Evolutionary conservation across 192 early-diverging fungal species (phyloP).

Genomic region (Coemansia sp.): DNA sequence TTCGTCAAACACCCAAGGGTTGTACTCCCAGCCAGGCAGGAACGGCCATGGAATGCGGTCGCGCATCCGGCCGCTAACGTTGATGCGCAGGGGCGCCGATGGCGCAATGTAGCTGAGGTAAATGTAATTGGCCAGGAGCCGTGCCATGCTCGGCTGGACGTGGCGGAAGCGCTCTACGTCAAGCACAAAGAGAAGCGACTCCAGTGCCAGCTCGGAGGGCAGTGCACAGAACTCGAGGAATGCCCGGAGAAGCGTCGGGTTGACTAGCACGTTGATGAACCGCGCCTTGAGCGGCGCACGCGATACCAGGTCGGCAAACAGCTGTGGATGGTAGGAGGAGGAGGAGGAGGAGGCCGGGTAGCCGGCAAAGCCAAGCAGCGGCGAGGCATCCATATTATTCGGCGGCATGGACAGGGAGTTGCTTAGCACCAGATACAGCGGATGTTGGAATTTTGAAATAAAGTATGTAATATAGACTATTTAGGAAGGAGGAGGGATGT

Average conservation of each 20-base stretch:
- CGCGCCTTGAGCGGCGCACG: constrained; percentile 51
- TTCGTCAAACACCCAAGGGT: constrained; percentile 78
- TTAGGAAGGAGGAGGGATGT: neutral
- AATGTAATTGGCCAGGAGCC: constrained; percentile 68
- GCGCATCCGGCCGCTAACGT: constrained; percentile 69
- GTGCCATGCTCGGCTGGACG: constrained; percentile 53
- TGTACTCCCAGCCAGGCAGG: constrained; percentile 58
- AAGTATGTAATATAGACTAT: constrained; percentile 5
- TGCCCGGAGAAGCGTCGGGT: constrained; percentile 27
- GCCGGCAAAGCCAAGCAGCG: constrained; percentile 15
- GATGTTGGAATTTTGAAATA: neutral
- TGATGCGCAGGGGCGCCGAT: constrained; percentile 70
- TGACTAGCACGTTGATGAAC: constrained; percentile 52
- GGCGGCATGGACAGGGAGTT: neutral
- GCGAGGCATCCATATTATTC: constrained; percentile 18
- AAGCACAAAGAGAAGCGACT: constrained; percentile 81
- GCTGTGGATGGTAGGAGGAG: neutral
- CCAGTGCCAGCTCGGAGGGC: constrained; percentile 73
- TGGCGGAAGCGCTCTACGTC: constrained; percentile 79
- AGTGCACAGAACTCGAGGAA: constrained; percentile 55
- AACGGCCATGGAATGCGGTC: constrained; percentile 76
- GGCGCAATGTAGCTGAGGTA: constrained; percentile 75
- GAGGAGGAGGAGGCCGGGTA: neutral
- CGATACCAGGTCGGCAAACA: constrained; percentile 19
- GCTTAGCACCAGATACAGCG: neutral